Evolutionary conservation across 2,329 filamentous ascomycete genomes (phyloP), one percentile per base, ranked within the genome.

Genomic region (Diaporthe caulivora): DNA sequence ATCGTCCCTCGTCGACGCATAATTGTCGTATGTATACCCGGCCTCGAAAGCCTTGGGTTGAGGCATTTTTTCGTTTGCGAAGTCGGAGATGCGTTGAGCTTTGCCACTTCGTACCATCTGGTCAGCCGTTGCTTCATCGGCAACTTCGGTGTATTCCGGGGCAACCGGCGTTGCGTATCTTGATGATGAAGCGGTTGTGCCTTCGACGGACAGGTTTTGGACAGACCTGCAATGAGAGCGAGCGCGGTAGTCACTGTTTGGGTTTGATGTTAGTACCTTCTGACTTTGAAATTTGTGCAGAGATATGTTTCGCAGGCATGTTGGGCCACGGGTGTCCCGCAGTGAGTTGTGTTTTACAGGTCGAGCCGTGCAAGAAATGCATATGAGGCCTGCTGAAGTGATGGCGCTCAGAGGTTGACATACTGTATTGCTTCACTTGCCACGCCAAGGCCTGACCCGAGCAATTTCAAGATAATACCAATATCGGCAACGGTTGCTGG

Each of bases 371-470:
- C 8, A 9, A n/a, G n/a, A n/a, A n/a, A n/a, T n/a, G n/a, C n/a
- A n/a, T n/a, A 34, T 8, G 3, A n/a, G 29, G 13, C 0, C 7
- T 13, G 18, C n/a, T 34, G 2, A n/a, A n/a, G n/a, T n/a, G 8
- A 9, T n/a, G 2, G n/a, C n/a, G 18, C 29, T 34, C 9, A 49
- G 9, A 13, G 40, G 26, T 31, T n/a, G 17, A 64, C 60, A 24
- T 49, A 64, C 42, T 77, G 76, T 21, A 77, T 75, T n/a, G 77
- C 76, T 58, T 78, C 77, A 9, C 76, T 74, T 13, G 76, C 76
- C 40, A 78, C 53, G 21, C 76, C 76, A 29, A 78, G 67, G 62
- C 76, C 73, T 9, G 58, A 60, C 18, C 77, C 73, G 10, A 70
- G 31, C n/a, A 74, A 21, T 10, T 47, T 64, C n/a, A 72, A 69